Base-by-base conservation (phyloP, 768 basidiomycete genomes). In the Botryobasidium botryosum region DNA sequence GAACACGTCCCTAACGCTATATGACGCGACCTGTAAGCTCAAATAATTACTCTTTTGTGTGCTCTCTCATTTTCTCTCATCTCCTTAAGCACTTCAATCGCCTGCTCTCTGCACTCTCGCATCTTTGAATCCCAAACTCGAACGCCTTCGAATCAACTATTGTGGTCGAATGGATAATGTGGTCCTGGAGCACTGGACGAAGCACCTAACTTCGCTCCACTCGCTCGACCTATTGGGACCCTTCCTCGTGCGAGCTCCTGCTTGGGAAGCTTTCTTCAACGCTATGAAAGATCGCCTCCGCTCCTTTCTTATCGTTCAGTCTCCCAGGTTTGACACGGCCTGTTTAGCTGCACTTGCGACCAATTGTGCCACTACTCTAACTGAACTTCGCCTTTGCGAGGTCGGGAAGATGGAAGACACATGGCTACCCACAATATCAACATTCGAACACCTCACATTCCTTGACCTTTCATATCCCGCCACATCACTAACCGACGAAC, bases 1-100 rank as follows among this genome's bases (percentile, higher is more conserved):
- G 20, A 80, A 88, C 50, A 67, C 68, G 3, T 68, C 63, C 6
- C 64, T 99, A 27, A 73, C 69, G 0, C 61, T 99, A 31, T 91
- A 85, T 54, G 94, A 99, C 61, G 81, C 77, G 33, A 94, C 92
- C 0, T 79, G 88, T 92, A 58, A 52, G 81, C 62, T 31, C 31
- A 28, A 15, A 21, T 23, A 10, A 37, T 6, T 32, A 7, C 20
- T 17, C 31, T 15, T 35, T 44, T 10, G 45, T 45, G 2, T 35
- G 18, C 28, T 26, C 36, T 28, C 13, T 32, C 15, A 1, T 32
- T 32, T 15, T 24, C 35, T 21, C 24, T 29, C 40, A 20, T 4
- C 26, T 18, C 18, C 7, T 37, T 2, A 45, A 92, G 87, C 77
- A 31, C 69, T 99, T 24, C 59, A 68, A 0, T 68, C 82, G 0